phyloP scores from a whole-genome alignment of 1,284 basidiomycete species.

The Moesziomyces sp. region DNA sequence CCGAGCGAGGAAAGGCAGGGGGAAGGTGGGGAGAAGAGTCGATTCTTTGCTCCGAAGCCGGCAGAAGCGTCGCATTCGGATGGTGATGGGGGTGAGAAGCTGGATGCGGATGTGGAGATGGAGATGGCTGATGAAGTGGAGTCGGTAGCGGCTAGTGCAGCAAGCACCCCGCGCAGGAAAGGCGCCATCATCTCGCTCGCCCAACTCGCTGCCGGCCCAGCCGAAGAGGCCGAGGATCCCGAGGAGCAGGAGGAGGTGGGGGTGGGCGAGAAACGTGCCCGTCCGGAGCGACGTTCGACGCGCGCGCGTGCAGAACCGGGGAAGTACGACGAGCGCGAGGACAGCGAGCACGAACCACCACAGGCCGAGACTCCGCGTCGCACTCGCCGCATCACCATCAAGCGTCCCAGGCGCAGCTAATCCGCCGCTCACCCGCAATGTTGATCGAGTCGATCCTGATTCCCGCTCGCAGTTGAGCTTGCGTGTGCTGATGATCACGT shows the following conservation, averaged over 20 bases:
- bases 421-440: not conserved
- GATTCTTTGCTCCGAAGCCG: slow-evolving; percentile 18
- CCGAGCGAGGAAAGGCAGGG: slow-evolving; percentile 1
- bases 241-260: slow-evolving; percentile 1
- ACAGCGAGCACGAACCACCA: not conserved
- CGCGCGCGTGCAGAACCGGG: not conserved
- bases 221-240: not conserved
- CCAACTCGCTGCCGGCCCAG: slow-evolving; percentile 30
- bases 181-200: slow-evolving; percentile 46
- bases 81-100: not conserved
- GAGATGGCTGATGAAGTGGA: not conserved
- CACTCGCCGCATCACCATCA: not conserved
- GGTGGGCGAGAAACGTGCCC: slow-evolving; percentile 7
- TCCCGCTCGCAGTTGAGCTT: too few relatives aligned
- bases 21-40: slow-evolving; percentile 24
- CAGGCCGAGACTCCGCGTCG: not conserved
- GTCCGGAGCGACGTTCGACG: not conserved
- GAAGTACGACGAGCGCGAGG: not conserved
- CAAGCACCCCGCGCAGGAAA: slow-evolving; percentile 21
- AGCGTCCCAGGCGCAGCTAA: not conserved
- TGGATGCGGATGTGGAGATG: slow-evolving; percentile 11
- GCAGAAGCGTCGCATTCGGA: not conserved
- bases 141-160: not conserved
- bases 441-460: too few relatives aligned
- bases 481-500: too few relatives aligned